A percentile compares a stretch with the other conserved stretches of the same genome.
These are phyloP conservation scores for Teratosphaeriaceae sp. DNA, from an alignment of 2,329 filamentous ascomycete species.

Conservation along the genomic window DNA sequence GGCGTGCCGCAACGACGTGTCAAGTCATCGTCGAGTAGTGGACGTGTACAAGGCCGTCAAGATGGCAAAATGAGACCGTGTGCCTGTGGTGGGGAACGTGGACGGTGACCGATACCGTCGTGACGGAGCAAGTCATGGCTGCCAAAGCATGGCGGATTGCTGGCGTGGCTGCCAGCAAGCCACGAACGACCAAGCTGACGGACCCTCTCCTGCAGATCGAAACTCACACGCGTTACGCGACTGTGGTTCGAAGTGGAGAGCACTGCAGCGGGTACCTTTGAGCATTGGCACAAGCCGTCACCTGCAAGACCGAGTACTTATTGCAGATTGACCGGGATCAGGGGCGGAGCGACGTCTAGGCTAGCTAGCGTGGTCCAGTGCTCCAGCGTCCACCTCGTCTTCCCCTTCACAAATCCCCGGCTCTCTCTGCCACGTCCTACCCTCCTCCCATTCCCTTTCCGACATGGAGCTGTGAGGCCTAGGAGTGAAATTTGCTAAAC, in stretches of 20 bases:
- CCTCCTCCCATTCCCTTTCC: constrained; percentile 1
- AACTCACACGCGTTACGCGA: constrained; percentile 1
- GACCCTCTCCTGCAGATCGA: constrained; percentile 1
- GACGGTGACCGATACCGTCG: too few species aligned
- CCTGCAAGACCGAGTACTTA: too few species aligned
- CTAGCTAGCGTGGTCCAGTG: too few species aligned
- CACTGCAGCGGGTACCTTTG: too few species aligned
- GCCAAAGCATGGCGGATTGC: too few species aligned
- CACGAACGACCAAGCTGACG: constrained; percentile 1
- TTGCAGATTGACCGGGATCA: too few species aligned
- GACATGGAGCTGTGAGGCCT: constrained; percentile 11
- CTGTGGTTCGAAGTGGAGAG: constrained; percentile 2
- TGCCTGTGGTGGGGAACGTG: neutral
- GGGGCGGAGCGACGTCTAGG: too few species aligned
- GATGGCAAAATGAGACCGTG: neutral
- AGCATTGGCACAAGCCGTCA: too few species aligned
- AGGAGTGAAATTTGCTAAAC: constrained; percentile 4
- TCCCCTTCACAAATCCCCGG: constrained; percentile 1
- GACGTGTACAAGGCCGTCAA: neutral
- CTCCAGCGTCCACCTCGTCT: constrained; percentile 1
- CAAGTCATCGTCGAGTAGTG: neutral
- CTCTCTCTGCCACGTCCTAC: constrained; percentile 1
- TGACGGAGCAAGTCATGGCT: neutral
- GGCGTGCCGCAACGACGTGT: constrained; percentile 2
- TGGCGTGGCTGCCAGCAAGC: too few species aligned